Evolutionary conservation across 495 filamentous ascomycete genomes (phyloP).

Genomic region (Diplogelasinospora grovesii): DNA sequence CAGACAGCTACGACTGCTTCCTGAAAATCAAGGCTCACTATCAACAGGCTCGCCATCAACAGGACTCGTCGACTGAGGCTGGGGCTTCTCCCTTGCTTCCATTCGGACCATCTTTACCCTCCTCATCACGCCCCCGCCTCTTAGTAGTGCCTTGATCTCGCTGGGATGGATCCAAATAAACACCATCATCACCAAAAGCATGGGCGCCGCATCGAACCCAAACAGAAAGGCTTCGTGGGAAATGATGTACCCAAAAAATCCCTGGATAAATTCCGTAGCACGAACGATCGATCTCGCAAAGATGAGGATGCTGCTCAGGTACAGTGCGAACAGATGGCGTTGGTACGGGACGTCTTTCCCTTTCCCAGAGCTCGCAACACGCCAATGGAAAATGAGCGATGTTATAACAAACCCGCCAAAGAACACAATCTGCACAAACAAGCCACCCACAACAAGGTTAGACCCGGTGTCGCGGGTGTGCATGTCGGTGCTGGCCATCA

Average conservation of each 20-base stretch:
- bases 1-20: no score
- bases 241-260: slow-evolving; percentile 44
- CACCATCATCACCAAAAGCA: slow-evolving; percentile 45
- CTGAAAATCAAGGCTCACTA: no score
- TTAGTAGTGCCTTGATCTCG: slow-evolving; percentile 6
- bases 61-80: no score
- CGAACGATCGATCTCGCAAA: slow-evolving; percentile 55
- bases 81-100: no score
- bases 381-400: slow-evolving; percentile 31
- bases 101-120: slow-evolving; percentile 5
- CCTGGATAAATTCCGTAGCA: slow-evolving; percentile 53
- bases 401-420: slow-evolving; percentile 45
- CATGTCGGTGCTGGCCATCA: slow-evolving; percentile 22
- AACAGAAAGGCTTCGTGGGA: slow-evolving; percentile 54
- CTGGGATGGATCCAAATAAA: slow-evolving; percentile 38
- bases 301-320: slow-evolving; percentile 48
- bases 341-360: slow-evolving; percentile 34
- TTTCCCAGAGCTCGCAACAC: slow-evolving; percentile 5
- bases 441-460: slow-evolving; percentile 36
- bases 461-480: slow-evolving; percentile 27
- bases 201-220: slow-evolving; percentile 53
- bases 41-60: no score
- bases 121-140: slow-evolving; percentile 1
- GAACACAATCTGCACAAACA: slow-evolving; percentile 45
- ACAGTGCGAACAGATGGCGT: slow-evolving; percentile 50